Conservation (phyloP, 345 rosid genomes). For the Brassica incana region DNA sequence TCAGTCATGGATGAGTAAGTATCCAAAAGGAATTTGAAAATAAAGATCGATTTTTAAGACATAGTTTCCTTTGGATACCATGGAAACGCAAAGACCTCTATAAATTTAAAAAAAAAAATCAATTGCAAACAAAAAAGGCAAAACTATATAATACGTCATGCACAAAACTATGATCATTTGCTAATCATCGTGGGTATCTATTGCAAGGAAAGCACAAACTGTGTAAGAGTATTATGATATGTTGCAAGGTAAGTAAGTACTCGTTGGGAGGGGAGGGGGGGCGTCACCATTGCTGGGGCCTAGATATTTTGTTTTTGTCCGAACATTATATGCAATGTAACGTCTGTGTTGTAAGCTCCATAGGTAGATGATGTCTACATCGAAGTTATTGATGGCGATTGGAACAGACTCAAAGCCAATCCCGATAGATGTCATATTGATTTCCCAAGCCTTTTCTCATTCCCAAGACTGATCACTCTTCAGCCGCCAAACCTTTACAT, state of each 20-base stretch:
- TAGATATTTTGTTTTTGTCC: background rate
- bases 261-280: no score
- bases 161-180: background rate
- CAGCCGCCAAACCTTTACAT: slow-evolving; percentile 49
- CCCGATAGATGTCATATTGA: background rate
- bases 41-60: no score
- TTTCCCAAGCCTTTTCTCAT: slow-evolving; percentile 22
- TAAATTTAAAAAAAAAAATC: no score
- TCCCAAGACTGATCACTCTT: slow-evolving; percentile 36
- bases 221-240: background rate
- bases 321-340: background rate
- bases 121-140: background rate
- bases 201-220: background rate
- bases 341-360: background rate
- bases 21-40: no score
- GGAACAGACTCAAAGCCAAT: background rate
- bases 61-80: no score
- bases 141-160: background rate
- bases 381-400: background rate
- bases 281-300: background rate
- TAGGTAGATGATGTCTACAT: background rate
- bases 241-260: background rate
- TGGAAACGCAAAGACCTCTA: no score
- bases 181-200: background rate
- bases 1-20: no score